Percentiles rank a stretch among this genome's conserved stretches.
Evolutionary conservation across 306 rosid genomes (phyloP).

Genomic region (Cucumis melo): DNA sequence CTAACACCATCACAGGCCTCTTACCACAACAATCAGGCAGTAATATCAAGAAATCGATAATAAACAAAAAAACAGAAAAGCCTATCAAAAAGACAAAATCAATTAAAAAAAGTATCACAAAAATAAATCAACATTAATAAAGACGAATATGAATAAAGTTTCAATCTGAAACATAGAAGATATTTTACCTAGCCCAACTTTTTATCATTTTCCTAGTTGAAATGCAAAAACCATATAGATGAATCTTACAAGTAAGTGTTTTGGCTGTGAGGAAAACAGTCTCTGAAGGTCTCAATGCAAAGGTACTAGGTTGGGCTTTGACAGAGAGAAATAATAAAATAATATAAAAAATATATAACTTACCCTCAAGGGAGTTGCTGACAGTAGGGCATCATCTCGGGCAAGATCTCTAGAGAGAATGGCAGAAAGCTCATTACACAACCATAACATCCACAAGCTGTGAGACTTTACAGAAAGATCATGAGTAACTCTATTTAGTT

Average conservation of each 20-base stretch:
- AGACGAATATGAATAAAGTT: not conserved
- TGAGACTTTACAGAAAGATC: constrained; percentile 83
- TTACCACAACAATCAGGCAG: not conserved
- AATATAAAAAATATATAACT: constrained; percentile 15
- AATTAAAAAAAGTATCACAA: not conserved
- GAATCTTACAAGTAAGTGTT: not conserved
- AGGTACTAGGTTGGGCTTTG: not conserved
- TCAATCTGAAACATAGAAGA: not conserved
- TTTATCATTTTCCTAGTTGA: not conserved
- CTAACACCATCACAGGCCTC: not conserved
- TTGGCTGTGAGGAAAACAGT: not conserved
- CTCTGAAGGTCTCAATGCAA: not conserved
- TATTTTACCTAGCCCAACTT: not conserved
- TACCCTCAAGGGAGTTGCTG: constrained; percentile 77
- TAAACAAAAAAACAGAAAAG: not conserved
- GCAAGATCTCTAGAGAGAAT: constrained; percentile 50
- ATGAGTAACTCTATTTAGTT: constrained; percentile 43
- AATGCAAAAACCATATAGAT: not conserved
- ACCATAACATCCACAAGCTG: constrained; percentile 80
- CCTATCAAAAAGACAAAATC: not conserved
- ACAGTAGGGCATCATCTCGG: constrained; percentile 64
- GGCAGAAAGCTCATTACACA: constrained; percentile 62
- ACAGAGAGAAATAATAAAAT: not conserved
- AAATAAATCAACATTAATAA: not conserved
- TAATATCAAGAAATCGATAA: not conserved